A percentile compares a stretch with the other conserved stretches of the same genome.
Evolutionary conservation across 106 monocot genomes (phyloP).

Genomic region (Dendrobium chrysotoxum): DNA sequence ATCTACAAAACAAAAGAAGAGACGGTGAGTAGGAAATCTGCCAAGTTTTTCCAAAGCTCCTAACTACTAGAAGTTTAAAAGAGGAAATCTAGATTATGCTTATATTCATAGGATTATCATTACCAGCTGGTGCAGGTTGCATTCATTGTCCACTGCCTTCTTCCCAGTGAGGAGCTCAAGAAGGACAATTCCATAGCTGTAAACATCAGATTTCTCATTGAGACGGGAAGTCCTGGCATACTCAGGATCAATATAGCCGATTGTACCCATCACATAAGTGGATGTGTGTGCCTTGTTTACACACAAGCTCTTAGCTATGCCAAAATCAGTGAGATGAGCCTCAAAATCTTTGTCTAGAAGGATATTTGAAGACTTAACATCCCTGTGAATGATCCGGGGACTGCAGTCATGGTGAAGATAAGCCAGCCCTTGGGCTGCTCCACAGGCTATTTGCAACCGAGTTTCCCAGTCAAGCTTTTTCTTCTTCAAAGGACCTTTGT

Average conservation of each 20-base stretch:
- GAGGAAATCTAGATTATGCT: background rate
- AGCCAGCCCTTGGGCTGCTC: constrained; percentile 84
- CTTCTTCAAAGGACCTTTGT: constrained; percentile 67
- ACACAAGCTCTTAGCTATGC: constrained; percentile 87
- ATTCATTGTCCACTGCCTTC: constrained; percentile 86
- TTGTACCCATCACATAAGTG: constrained; percentile 94
- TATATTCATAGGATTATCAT: constrained; percentile 1
- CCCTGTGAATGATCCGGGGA: constrained; percentile 88
- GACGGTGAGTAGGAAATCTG: background rate
- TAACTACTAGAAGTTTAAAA: background rate
- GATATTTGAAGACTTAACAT: constrained; percentile 94
- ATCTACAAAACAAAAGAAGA: background rate
- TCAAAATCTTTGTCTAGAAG: constrained; percentile 85
- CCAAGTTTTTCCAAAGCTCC: too few species aligned
- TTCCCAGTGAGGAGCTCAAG: constrained; percentile 87
- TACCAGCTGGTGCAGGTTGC: constrained; percentile 92
- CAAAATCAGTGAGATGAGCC: constrained; percentile 91
- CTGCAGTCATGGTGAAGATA: constrained; percentile 97
- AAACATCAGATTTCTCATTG: constrained; percentile 96
- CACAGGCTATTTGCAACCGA: constrained; percentile 64
- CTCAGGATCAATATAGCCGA: constrained; percentile 96
- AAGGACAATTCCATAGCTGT: constrained; percentile 88
- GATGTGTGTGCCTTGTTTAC: constrained; percentile 86
- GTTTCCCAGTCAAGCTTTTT: constrained; percentile 76
- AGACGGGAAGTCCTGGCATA: constrained; percentile 89